Evolutionary conservation across 2,329 filamentous ascomycete genomes (phyloP), one percentile per base, ranked within the genome.

Genomic region (Sarocladium oryzae): DNA sequence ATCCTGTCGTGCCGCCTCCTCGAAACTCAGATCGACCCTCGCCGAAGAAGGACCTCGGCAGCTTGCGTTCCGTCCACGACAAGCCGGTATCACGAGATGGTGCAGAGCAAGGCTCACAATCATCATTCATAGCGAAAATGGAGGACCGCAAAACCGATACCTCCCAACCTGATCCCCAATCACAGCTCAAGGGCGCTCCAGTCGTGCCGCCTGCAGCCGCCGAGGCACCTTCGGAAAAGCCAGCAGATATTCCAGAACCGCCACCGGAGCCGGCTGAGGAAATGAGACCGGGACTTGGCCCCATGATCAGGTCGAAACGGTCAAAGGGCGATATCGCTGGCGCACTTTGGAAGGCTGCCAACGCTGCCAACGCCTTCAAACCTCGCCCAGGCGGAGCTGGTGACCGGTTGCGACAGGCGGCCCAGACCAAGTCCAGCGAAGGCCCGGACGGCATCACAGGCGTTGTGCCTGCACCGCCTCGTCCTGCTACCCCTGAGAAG

Each of bases 381-480:
- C 92, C 92, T 18, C 82, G 92, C 53, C 84, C 85, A 30, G 92
- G 92, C 52, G 92, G 91, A 56, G 91, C 89, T 20, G 90, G 84
- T 49, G 89, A 95, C 55, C 85, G 87, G 49, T 72, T 95, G 50
- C 76, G 86, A 51, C 80, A 84, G 49, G 74, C 77, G 32, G 51
- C 43, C 9, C 50, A 54, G 36, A 38, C 23, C 16, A 77, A 82
- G 52, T 74, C 18, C 16, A 70, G 69, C 2, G 80, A 86, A 21
- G 89, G 86, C 4, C 87, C 89, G 6, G 91, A 96, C 69, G 92
- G 91, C 2, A 95, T 96, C 56, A 95, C 86, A 11, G 81, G 85
- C 35, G 91, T 96, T 33, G 86, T 96, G 20, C 88, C 88, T 21
- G 88, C 90, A 3, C 90, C 91, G 2, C 78, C 73, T 13, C 46